Percentiles rank a stretch among this genome's conserved stretches.
Evolutionary conservation across 164 flowering plant species (phyloP).

Genomic region (Akebia trifoliata): DNA sequence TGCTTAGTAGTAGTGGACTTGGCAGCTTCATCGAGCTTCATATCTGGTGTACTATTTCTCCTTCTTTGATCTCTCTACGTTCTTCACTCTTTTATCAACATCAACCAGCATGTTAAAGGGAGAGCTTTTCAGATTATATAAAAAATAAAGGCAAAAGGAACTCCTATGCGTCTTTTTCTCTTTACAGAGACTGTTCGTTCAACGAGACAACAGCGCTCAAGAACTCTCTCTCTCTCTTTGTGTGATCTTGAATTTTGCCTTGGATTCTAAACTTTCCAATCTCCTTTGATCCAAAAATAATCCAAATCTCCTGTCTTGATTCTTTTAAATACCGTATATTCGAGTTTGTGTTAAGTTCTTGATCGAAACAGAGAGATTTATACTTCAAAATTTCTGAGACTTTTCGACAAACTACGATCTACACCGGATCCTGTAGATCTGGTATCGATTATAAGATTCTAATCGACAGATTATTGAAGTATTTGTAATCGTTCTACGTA

Average conservation of each 20-base stretch:
- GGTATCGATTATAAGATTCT: slow-evolving; percentile 2
- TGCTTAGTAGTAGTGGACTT: slow-evolving; percentile 36
- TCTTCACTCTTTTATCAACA: slow-evolving; percentile 26
- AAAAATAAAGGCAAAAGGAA: slow-evolving; percentile 9
- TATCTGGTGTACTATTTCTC: slow-evolving; percentile 21
- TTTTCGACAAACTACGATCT: background rate
- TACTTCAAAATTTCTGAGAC: background rate
- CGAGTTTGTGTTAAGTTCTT: background rate
- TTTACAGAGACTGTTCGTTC: slow-evolving; percentile 31
- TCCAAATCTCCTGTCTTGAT: slow-evolving; percentile 1
- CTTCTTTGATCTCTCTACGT: slow-evolving; percentile 19
- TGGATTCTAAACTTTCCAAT: slow-evolving; percentile 20
- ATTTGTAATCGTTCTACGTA: background rate
- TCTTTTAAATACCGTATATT: background rate
- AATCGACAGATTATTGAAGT: no score
- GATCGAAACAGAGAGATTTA: background rate
- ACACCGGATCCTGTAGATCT: slow-evolving; percentile 6
- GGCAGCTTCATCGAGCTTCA: slow-evolving; percentile 27
- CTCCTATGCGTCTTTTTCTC: slow-evolving; percentile 12
- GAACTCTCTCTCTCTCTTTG: slow-evolving; percentile 8
- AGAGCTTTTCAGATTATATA: slow-evolving; percentile 12
- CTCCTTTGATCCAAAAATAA: slow-evolving; percentile 11
- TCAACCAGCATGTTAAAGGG: slow-evolving; percentile 48
- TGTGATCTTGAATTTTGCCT: slow-evolving; percentile 6
- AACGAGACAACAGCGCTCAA: slow-evolving; percentile 22